phyloP scores from a whole-genome alignment of 1,284 basidiomycete genomes.

The Xerocomus nothofagi region DNA sequence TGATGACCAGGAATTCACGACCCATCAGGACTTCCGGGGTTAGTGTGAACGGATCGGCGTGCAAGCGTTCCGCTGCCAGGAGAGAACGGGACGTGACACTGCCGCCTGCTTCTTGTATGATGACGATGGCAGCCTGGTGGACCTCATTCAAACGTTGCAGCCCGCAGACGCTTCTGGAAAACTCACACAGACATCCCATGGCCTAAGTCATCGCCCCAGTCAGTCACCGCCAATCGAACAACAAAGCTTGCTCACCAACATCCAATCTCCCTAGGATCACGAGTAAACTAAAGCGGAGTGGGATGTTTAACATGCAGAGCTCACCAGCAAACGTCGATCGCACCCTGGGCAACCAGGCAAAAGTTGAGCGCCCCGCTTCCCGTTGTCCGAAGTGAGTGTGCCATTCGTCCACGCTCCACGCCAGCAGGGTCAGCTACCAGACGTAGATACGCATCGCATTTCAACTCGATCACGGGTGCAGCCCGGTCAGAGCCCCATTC shows the following conservation, averaged over 20 bases:
- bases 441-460: conserved; percentile 71
- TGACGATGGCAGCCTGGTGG: conserved; percentile 76
- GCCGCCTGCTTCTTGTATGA: conserved; percentile 88
- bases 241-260: conserved; percentile 56
- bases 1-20: conserved; percentile 82
- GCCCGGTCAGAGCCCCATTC: conserved; percentile 92
- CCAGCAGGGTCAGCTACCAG: conserved; percentile 66
- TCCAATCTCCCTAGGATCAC: conserved; percentile 77
- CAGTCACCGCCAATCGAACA: neutral
- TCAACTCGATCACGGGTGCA: conserved; percentile 58
- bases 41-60: conserved; percentile 45
- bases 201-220: conserved; percentile 26
- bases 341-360: conserved; percentile 79
- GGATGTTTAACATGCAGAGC: conserved; percentile 22
- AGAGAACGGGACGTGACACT: conserved; percentile 63
- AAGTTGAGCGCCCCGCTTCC: conserved; percentile 89
- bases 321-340: conserved; percentile 81
- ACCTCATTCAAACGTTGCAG: neutral
- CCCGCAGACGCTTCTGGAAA: neutral
- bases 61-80: conserved; percentile 42
- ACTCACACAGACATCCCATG: conserved; percentile 85
- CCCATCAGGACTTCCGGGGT: conserved; percentile 75
- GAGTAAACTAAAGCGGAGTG: conserved; percentile 2
- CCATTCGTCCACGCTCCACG: conserved; percentile 80
- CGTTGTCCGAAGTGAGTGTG: conserved; percentile 78